Evolutionary conservation across 1,284 basidiomycete species (phyloP).

Genomic region (Thecaphora frezii): DNA sequence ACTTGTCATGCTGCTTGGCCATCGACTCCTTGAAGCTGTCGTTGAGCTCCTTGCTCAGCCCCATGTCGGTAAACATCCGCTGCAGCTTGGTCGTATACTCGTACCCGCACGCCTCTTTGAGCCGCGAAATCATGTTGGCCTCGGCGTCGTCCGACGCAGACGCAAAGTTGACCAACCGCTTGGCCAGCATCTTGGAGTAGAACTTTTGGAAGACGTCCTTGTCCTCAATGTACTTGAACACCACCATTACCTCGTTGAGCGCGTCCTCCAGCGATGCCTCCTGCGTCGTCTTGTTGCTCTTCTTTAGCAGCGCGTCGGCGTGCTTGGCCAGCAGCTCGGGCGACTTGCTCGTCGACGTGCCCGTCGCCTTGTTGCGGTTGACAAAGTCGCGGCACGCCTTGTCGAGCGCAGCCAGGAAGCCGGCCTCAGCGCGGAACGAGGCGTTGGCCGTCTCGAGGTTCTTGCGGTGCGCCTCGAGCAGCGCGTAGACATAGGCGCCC

Average conservation of each 20-base stretch:
- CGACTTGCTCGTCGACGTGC: conserved; percentile 66
- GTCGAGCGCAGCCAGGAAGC: conserved; percentile 92
- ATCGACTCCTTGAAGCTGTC: conserved; percentile 95
- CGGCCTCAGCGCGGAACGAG: conserved; percentile 90
- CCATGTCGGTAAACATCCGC: conserved; percentile 99
- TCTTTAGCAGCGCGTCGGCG: conserved; percentile 84
- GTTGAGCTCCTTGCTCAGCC: conserved; percentile 90
- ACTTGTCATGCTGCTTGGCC: conserved; percentile 70
- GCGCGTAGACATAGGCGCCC: conserved; percentile 88
- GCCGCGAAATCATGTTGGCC: conserved; percentile 95
- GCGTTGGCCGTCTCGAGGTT: conserved; percentile 86
- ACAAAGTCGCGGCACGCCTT: conserved; percentile 91
- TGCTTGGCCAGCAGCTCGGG: conserved; percentile 94
- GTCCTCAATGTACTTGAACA: conserved; percentile 99
- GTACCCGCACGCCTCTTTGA: conserved; percentile 97
- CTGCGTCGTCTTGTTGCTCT: conserved; percentile 89
- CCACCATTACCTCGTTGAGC: conserved; percentile 88
- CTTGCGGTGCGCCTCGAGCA: conserved; percentile 88
- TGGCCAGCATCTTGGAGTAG: conserved; percentile 94
- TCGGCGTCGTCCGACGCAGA: conserved; percentile 97
- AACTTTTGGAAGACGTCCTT: conserved; percentile 99
- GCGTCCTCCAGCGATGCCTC: conserved; percentile 87
- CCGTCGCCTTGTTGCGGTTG: conserved; percentile 81
- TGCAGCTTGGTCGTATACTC: conserved; percentile 98
- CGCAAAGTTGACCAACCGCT: conserved; percentile 86